Evolutionary conservation across 1,284 basidiomycete species (phyloP).

Genomic region (Earliella scabrosa): DNA sequence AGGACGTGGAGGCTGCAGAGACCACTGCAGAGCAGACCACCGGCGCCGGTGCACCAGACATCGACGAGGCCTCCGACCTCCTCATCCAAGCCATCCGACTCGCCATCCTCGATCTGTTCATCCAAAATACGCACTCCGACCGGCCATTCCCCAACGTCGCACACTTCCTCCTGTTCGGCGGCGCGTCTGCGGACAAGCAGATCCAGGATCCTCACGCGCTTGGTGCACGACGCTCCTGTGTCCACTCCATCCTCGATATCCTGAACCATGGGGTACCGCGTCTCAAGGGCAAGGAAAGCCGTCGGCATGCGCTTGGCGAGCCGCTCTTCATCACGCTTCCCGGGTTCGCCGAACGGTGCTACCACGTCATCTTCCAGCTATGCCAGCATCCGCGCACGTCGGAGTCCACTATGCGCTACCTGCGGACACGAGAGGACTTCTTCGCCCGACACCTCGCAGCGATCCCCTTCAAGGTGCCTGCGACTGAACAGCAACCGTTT

Average conservation of each 20-base stretch:
- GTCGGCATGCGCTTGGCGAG: slow-evolving; percentile 36
- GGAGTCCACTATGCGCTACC: slow-evolving; percentile 83
- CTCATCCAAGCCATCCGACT: slow-evolving; percentile 76
- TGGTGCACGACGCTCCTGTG: slow-evolving; percentile 69
- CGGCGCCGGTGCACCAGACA: slow-evolving; percentile 70
- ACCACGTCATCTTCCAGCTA: slow-evolving; percentile 84
- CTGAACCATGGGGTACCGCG: slow-evolving; percentile 72
- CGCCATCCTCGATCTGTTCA: slow-evolving; percentile 86
- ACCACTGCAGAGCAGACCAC: slow-evolving; percentile 62
- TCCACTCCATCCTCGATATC: slow-evolving; percentile 84
- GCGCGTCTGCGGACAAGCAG: slow-evolving; percentile 52
- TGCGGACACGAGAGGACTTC: slow-evolving; percentile 90
- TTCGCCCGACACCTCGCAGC: slow-evolving; percentile 83
- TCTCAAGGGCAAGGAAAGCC: slow-evolving; percentile 50
- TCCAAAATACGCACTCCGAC: slow-evolving; percentile 74
- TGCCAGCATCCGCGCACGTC: slow-evolving; percentile 88
- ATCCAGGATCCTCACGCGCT: slow-evolving; percentile 81
- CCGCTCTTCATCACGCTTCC: slow-evolving; percentile 77
- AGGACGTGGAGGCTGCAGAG: slow-evolving; percentile 64
- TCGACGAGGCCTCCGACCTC: slow-evolving; percentile 46
- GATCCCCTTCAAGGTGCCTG: slow-evolving; percentile 67
- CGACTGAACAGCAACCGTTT: slow-evolving; percentile 50
- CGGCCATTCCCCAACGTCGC: slow-evolving; percentile 84
- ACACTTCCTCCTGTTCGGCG: slow-evolving; percentile 87
- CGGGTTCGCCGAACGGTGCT: slow-evolving; percentile 85